A percentile compares a stretch with the other conserved stretches of the same genome.
phyloP scores from a whole-genome alignment of 768 basidiomycete genomes.

The Mycena epipterygia region DNA sequence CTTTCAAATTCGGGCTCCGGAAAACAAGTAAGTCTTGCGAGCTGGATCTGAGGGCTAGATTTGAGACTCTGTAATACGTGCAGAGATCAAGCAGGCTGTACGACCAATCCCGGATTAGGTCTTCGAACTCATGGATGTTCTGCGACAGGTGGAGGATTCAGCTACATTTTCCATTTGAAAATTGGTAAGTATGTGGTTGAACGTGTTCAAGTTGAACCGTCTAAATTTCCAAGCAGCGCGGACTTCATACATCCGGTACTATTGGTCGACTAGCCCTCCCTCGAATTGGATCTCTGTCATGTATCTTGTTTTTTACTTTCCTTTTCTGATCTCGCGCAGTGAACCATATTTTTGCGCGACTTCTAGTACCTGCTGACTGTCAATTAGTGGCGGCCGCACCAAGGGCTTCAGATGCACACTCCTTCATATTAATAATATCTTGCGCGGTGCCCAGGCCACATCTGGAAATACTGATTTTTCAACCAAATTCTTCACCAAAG shows the following conservation, averaged over 20 bases:
- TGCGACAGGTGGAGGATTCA: conserved; percentile 41
- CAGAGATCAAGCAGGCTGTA: conserved; percentile 18
- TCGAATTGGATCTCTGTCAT: conserved; percentile 49
- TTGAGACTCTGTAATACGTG: conserved; percentile 9
- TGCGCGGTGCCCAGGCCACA: not conserved
- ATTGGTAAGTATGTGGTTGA: conserved; percentile 3
- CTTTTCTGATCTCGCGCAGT: conserved; percentile 9
- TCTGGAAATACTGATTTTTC: conserved; percentile 17
- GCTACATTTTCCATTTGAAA: conserved; percentile 14
- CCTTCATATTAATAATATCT: conserved; percentile 23
- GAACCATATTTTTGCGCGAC: conserved; percentile 28
- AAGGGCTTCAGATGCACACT: conserved; percentile 24
- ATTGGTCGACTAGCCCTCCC: conserved; percentile 42
- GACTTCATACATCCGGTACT: conserved; percentile 43
- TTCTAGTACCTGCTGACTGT: not conserved
- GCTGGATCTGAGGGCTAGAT: too few relatives aligned
- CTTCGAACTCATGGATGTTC: conserved; percentile 42
- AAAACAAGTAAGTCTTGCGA: too few relatives aligned
- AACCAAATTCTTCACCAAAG: conserved; percentile 33
- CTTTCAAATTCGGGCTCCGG: too few relatives aligned
- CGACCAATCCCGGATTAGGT: conserved; percentile 45
- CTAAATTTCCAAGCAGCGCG: conserved; percentile 32
- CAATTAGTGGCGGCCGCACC: conserved; percentile 25
- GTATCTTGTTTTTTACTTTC: not conserved
- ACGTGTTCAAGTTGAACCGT: not conserved